Conservation (phyloP, 2,329 filamentous ascomycete species). For the Ophiostoma pallidulum region DNA sequence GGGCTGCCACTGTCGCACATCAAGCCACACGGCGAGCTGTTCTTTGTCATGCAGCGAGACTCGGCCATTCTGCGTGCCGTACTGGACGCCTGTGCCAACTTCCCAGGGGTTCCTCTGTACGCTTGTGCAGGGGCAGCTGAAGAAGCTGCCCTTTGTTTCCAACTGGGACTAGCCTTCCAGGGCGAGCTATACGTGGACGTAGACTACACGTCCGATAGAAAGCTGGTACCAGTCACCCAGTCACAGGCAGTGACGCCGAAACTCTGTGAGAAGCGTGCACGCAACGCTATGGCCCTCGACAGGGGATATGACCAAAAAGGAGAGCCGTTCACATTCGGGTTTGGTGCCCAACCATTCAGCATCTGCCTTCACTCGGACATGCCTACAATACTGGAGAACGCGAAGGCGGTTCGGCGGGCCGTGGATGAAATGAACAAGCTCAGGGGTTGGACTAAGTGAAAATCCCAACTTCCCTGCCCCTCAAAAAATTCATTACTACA, state of each 20-base stretch:
- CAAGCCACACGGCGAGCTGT: slow-evolving; percentile 42
- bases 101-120: background rate
- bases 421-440: slow-evolving; percentile 14
- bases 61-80: slow-evolving; percentile 1
- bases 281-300: slow-evolving; percentile 14
- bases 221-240: slow-evolving; percentile 18
- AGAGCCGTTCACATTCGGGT: slow-evolving; percentile 17
- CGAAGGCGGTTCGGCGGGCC: slow-evolving; percentile 17
- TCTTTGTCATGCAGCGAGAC: slow-evolving; percentile 7
- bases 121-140: background rate
- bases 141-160: slow-evolving; percentile 19
- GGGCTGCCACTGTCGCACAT: slow-evolving; percentile 48
- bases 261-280: slow-evolving; percentile 17
- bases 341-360: slow-evolving; percentile 20
- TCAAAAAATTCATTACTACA: too few species aligned
- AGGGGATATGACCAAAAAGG: slow-evolving; percentile 16
- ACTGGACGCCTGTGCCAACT: background rate
- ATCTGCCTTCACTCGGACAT: slow-evolving; percentile 25
- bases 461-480: too few species aligned
- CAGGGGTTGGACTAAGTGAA: background rate
- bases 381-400: slow-evolving; percentile 22
- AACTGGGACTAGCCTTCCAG: slow-evolving; percentile 15
- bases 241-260: slow-evolving; percentile 16
- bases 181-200: slow-evolving; percentile 18
- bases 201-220: slow-evolving; percentile 17